Evolutionary conservation across 2,329 filamentous ascomycete genomes (phyloP), one percentile per base, ranked within the genome.

Genomic region (Zasmidium citrigriseum): DNA sequence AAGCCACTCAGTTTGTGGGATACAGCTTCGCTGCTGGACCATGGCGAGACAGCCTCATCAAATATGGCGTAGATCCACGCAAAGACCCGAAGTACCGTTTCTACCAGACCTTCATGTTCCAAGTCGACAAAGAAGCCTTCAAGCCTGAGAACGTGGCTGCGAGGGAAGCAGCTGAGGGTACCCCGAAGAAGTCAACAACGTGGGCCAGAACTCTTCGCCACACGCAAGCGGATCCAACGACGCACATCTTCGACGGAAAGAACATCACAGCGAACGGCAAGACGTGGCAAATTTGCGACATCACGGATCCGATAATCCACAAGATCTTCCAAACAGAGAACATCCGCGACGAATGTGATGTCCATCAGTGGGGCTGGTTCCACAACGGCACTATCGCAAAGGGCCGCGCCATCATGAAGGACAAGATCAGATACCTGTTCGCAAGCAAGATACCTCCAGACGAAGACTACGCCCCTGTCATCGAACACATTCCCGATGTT

Each of bases 21-120:
- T 99, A 96, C 76, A 91, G 93, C 75, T 97, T 98, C 80, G 89
- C 89, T 59, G 91, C 89, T 21, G 95, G 95, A 0, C 93, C 95
- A 0, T 99, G 91, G 89, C 85, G 91, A 63, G 93, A 98, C 73
- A 88, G 90, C 2, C 86, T 97, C 54, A 86, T 97, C 63, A 86
- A 84, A 48, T 95, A 93, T 73, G 93, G 93, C 10, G 76, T 96
- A 20, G 95, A 99, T 71, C 95, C 95, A 2, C 86, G 95, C 34
- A 83, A 77, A 14, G 88, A 93, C 61, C 86, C 90, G 0, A 83
- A 86, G 55, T 93, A 89, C 70, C 88, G 92, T 29, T 80, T 86
- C 55, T 98, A 96, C 73, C 95, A 99, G 75, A 96, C 91, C 0
- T 81, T 97, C 63, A 89, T 91, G 76, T 96, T 96, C 77, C 90